A percentile compares a stretch with the other conserved stretches of the same genome.
Evolutionary conservation across 306 rosid genomes (phyloP).

Genomic region (Abrus pulchellus): DNA sequence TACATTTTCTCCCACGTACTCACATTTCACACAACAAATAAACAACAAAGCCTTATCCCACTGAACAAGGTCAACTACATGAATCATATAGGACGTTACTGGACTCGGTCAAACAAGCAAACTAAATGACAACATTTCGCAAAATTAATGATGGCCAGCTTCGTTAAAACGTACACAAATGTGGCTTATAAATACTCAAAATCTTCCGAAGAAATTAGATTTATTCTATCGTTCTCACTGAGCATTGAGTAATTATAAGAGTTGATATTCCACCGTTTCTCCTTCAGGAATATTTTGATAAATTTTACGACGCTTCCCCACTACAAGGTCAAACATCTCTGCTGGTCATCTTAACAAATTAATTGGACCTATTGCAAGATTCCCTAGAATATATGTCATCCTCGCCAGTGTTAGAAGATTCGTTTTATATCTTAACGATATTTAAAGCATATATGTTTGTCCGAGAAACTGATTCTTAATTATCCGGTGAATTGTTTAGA

Average conservation of each 20-base stretch:
- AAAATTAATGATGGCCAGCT: background rate
- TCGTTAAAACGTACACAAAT: background rate
- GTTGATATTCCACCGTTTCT: conserved; percentile 8
- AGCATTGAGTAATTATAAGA: background rate
- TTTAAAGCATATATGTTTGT: background rate
- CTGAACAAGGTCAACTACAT: too few species aligned
- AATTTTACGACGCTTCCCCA: conserved; percentile 7
- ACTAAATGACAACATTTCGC: background rate
- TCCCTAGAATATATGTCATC: background rate
- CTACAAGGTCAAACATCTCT: conserved; percentile 38
- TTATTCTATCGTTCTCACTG: conserved; percentile 11
- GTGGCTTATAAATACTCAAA: conserved; percentile 2
- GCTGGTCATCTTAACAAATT: background rate
- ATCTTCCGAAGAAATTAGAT: background rate
- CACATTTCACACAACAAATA: background rate
- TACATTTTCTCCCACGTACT: background rate
- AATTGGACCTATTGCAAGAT: conserved; percentile 7
- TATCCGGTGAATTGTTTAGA: background rate
- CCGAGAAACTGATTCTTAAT: background rate
- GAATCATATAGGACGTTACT: too few species aligned
- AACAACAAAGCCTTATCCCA: too few species aligned
- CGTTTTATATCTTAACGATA: background rate
- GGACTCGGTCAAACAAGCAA: background rate
- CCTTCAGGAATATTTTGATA: background rate
- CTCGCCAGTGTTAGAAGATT: background rate